Evolutionary conservation across 345 rosid genomes (phyloP), one percentile per base, ranked within the genome.

Genomic region (Dovyalis caffra): DNA sequence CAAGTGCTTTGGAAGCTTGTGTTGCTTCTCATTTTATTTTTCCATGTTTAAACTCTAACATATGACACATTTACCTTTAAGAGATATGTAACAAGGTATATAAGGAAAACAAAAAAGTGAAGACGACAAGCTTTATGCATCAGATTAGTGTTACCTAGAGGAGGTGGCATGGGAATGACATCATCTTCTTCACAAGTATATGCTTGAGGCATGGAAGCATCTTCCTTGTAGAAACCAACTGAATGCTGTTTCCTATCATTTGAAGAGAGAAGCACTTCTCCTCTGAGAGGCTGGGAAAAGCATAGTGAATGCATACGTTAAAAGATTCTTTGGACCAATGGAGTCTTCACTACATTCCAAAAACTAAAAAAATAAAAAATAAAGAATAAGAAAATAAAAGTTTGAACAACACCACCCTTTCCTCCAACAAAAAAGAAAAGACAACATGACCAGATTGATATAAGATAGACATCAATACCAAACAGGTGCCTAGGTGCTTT

Each of bases 131-230:
- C 20, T 25, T 31, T 28, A 4, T 28, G 8, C 32, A 28, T 31
- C 20, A 21, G 37, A 58, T 16, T 53, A 64, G 6, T 71, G 69
- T 85, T 88, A 92, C 93, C 92, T 76, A 88, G 78, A 8, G 78
- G 65, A 71, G 93, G 91, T 58, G 92, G 97, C 61, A 82, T 82
- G 15, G 88, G 93, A 72, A 91, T 85, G 69, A 61, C 45, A 69
- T 69, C 29, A 75, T 77, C 83, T 37, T 78, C 79, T n/a, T 26
- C 29, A 63, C 49, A 14, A 37, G 75, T 11, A 61, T 58, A 68
- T 26, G 45, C 40, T 68, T 64, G 74, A 57, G 81, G 73, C 62
- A 35, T 64, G 67, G 78, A 51, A 31, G 73, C 43, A 58, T 57
- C 70, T 68, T 60, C 78, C 49, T 45, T 68, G 69, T 66, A 38